Conservation (phyloP, 768 basidiomycete genomes). For the Calocybe gangraenosa region DNA sequence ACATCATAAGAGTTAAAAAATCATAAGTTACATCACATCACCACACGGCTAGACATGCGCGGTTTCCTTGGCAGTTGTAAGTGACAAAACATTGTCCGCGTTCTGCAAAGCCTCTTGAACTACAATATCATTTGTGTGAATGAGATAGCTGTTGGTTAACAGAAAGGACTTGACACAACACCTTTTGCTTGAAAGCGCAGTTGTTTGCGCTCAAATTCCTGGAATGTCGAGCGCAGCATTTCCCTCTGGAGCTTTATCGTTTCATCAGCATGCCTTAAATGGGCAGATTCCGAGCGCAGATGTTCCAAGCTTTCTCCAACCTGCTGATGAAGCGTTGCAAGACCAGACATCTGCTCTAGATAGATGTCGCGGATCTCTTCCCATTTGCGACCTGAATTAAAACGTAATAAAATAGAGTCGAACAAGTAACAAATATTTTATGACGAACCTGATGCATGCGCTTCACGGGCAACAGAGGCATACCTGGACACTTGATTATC, state of each 20-base stretch:
- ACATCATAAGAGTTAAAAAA: too few species aligned
- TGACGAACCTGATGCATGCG: conserved; percentile 32
- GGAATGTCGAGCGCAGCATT: conserved; percentile 33
- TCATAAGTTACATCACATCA: not conserved
- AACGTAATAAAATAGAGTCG: not conserved
- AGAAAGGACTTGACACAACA: conserved; percentile 13
- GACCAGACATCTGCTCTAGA: conserved; percentile 56
- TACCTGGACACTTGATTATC: conserved; percentile 51
- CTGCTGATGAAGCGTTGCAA: conserved; percentile 52
- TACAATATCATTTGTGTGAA: conserved; percentile 12
- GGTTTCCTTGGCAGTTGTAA: conserved; percentile 18
- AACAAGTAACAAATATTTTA: not conserved
- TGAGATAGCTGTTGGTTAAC: not conserved
- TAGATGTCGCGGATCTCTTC: conserved; percentile 53
- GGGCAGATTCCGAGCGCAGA: conserved; percentile 39
- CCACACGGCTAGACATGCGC: not conserved
- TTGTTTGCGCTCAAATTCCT: conserved; percentile 40
- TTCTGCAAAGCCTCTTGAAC: conserved; percentile 40
- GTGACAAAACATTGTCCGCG: conserved; percentile 32
- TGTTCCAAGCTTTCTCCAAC: conserved; percentile 42
- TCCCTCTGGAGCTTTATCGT: conserved; percentile 36
- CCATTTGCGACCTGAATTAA: conserved; percentile 51
- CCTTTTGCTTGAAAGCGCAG: conserved; percentile 40
- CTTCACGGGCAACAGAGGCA: conserved; percentile 33
- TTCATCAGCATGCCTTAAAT: conserved; percentile 38